Base-by-base conservation (phyloP, 306 rosid genomes). In the Canavalia ensiformis region DNA sequence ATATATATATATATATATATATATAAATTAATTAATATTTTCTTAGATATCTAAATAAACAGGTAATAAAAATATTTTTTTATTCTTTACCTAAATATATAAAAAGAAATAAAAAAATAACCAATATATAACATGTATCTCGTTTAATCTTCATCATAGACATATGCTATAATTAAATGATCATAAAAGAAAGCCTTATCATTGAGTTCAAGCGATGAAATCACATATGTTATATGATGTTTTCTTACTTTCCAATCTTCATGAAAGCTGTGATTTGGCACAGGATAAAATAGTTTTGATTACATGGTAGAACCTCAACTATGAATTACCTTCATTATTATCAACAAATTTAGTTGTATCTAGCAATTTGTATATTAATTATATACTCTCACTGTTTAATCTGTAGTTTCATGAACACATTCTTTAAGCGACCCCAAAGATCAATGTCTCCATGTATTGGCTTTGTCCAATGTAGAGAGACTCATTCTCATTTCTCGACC, bases 341-440 rank as follows among this genome's bases (percentile, higher is more conserved):
- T 39, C 71, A 75, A 30, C 69, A 65, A 12, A 35, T 55, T 74
- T 12, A 57, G 65, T 82, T 82, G 77, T 52, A 56, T 82, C 74
- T 74, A 70, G 52, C 82, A 49, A 60, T 42, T 50, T 69, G 74
- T 50, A 57, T 25, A 56, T 66, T 42, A 0, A 44, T 54, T 81
- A 54, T 30, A 55, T 46, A 55, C 56, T 63, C 52, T 54, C 62
- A 8, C 63, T 31, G 47, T 11, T 46, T 57, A 13, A 66, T 55
- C n/a, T 28, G 30, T 59, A n/a, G 8, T 11, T 28, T 62, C 33
- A 50, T 0, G 2, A 13, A 33, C 25, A 57, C 9, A 28, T 10
- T 35, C 18, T 18, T 18, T 18, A 79, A 58, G 45, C 63, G 42
- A 45, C 8, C 49, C 52, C 6, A 44, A 42, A 39, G n/a, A 6